A percentile compares a stretch with the other conserved stretches of the same genome.
Evolutionary conservation across 2,329 filamentous ascomycete genomes (phyloP).

Genomic region (Domatiomyces catenatus): DNA sequence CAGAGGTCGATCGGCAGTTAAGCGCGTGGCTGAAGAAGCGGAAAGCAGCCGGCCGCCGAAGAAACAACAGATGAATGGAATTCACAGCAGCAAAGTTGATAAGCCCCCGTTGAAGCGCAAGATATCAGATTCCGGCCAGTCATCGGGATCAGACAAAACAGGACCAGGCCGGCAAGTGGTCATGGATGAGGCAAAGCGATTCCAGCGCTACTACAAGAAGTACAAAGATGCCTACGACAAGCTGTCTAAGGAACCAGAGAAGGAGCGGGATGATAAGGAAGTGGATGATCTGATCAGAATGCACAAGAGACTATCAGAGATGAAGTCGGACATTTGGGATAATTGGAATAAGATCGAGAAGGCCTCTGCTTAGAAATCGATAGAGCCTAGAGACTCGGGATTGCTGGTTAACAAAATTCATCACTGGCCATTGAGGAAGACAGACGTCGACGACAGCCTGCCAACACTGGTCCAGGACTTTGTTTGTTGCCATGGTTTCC

Average conservation of each 20-base stretch:
- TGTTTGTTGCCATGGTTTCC: background rate
- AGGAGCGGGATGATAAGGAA: conserved; percentile 32
- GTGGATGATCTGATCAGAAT: conserved; percentile 35
- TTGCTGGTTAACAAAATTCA: background rate
- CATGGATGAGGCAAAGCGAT: conserved; percentile 29
- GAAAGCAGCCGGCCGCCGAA: conserved; percentile 19
- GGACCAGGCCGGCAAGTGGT: conserved; percentile 25
- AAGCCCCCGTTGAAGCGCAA: background rate
- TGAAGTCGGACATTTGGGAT: conserved; percentile 18
- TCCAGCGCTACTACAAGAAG: conserved; percentile 43
- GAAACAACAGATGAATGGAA: conserved; percentile 26
- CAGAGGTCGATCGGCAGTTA: conserved; percentile 13
- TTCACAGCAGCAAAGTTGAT: conserved; percentile 29
- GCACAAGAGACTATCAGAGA: conserved; percentile 17
- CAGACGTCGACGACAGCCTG: background rate
- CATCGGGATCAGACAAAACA: conserved; percentile 20
- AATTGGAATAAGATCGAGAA: conserved; percentile 15
- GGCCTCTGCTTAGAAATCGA: background rate
- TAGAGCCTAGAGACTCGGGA: background rate
- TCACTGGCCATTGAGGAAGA: background rate
- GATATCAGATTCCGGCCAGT: conserved; percentile 10
- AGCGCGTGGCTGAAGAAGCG: conserved; percentile 25
- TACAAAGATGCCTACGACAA: conserved; percentile 42
- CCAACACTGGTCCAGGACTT: background rate
- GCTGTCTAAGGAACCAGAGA: conserved; percentile 25